Conservation (phyloP, 257 asterid species). For the Solanum ossicruentum region DNA sequence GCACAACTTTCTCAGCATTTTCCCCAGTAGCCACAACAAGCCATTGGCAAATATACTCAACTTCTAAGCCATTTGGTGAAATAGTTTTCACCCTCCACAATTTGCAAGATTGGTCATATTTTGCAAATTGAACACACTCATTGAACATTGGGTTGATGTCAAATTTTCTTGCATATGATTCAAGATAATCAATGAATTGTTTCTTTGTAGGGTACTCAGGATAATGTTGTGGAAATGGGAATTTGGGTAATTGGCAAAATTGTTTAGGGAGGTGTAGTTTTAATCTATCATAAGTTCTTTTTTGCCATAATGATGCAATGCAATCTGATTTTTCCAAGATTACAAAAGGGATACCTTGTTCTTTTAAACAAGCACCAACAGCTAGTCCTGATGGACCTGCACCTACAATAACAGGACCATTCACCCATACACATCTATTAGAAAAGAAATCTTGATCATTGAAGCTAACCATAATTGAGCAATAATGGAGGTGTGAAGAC, state of each 20-base stretch:
- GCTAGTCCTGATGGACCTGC: constrained; percentile 12
- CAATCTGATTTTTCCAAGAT: constrained; percentile 9
- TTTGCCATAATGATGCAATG: constrained; percentile 11
- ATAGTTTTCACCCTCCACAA: constrained; percentile 9
- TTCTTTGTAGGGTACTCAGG: constrained; percentile 14
- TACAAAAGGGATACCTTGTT: background rate
- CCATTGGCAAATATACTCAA: constrained; percentile 17
- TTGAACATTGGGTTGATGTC: constrained; percentile 3
- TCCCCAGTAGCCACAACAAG: constrained; percentile 20
- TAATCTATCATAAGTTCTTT: constrained; percentile 3
- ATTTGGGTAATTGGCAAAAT: constrained; percentile 3
- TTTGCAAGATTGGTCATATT: background rate
- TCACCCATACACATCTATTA: constrained; percentile 3
- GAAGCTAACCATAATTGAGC: background rate
- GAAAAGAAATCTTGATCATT: background rate
- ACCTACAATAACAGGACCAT: constrained; percentile 12
- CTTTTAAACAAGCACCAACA: constrained; percentile 6
- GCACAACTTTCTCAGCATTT: constrained; percentile 13
- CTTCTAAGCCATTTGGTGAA: background rate
- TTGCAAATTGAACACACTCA: constrained; percentile 2
- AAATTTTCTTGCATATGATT: constrained; percentile 5
- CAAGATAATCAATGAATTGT: constrained; percentile 13
- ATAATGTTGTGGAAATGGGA: constrained; percentile 4
- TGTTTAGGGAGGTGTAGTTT: constrained; percentile 8
- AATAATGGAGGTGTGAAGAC: background rate